Base-by-base conservation (phyloP, 805 yeast species). In the Saccharomycopsis malanga region DNA sequence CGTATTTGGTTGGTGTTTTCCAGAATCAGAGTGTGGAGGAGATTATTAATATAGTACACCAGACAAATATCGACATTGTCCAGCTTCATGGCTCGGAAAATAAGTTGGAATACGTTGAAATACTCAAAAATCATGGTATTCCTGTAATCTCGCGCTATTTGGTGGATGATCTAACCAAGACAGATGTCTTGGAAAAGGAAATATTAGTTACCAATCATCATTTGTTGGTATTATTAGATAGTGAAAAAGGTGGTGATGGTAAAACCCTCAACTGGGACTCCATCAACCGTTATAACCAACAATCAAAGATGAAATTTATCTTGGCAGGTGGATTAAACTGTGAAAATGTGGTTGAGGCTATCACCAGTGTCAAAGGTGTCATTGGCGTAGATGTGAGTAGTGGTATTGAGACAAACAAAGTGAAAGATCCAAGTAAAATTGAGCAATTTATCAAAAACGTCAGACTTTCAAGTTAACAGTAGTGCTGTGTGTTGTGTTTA, bases 231-330 rank as follows among this genome's bases (percentile, higher is more conserved):
- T 68, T 93, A 41, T 68, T 91, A 17, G 98, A 93, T 59, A 82
- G 95, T 2, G 96, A 86, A 57, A 72, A 72, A 1, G 98, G 98
- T 9, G 98, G 98, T 1, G 93, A 87, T 55, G 98, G 98, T 4
- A 76, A 76, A 46, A 57, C 68, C n/a, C 73, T 88, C 15, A 79
- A 84, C 60, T 91, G 98, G 98, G 58, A 65, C 1, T 62, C 67
- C 7, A 67, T 79, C 35, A 58, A 66, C 1, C 50, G 57, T 12
- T 68, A 75, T 67, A 59, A 70, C 27, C 21, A 52, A 20, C 56
- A 54, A 32, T 66, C 66, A 36, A 9, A 47, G 3, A 43, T 57
- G 0, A 59, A 69, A 39, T 86, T 73, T 57, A 58, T 93, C 0
- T 68, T 93, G 23, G 98, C 98, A 0, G 98, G 98, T 4, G 98